Conservation (phyloP, 805 yeast species). For the Candida sakaeoensis region DNA sequence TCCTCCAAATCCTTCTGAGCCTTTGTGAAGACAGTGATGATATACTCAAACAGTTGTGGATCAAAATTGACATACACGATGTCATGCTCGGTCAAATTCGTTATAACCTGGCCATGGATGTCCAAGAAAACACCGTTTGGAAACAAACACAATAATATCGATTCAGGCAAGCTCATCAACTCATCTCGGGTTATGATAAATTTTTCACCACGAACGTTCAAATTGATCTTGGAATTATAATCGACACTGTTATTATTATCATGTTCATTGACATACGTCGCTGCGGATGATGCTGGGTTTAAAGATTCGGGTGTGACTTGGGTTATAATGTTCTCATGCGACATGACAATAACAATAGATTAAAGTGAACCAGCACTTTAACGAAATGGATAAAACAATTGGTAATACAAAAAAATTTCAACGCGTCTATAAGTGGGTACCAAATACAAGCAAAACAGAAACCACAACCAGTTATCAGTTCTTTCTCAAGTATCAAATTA, state of each 20-base stretch:
- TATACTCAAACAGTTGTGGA: conserved; percentile 82
- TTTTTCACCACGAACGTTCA: conserved; percentile 70
- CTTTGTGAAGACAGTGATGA: conserved; percentile 63
- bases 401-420: neutral
- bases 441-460: too few relatives aligned
- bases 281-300: conserved; percentile 13
- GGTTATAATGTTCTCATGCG: conserved; percentile 57
- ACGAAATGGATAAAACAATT: neutral
- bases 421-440: neutral
- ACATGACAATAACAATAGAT: conserved; percentile 19
- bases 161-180: conserved; percentile 87
- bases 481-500: too few relatives aligned
- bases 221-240: conserved; percentile 63
- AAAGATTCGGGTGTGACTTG: conserved; percentile 54
- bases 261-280: conserved; percentile 8
- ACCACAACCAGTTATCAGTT: too few relatives aligned
- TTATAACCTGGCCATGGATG: conserved; percentile 68
- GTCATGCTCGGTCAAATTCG: conserved; percentile 76
- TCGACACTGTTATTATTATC: conserved; percentile 37
- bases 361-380: conserved; percentile 6
- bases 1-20: conserved; percentile 58
- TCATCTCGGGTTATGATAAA: conserved; percentile 85
- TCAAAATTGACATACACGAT: conserved; percentile 81
- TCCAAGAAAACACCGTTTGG: conserved; percentile 90
- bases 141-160: conserved; percentile 77